Evolutionary conservation across 148 eudicot species (phyloP).

Genomic region (Mesembryanthemum crystallinum): DNA sequence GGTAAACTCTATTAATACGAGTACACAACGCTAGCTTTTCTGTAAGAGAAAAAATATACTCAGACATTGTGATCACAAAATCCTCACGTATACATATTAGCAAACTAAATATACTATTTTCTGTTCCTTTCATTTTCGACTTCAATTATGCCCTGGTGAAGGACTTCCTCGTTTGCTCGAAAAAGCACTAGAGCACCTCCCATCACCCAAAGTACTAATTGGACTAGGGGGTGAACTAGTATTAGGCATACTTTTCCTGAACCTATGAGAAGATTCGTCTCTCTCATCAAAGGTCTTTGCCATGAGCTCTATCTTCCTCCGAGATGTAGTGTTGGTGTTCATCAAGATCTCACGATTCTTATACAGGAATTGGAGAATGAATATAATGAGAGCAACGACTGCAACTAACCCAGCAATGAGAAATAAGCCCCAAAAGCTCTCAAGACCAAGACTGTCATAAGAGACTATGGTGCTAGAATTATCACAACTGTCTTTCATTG

Average conservation of each 20-base stretch:
- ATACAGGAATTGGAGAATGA: slow-evolving; percentile 9
- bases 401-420: slow-evolving; percentile 30
- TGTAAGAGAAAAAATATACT: too few species aligned
- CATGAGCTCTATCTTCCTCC: slow-evolving; percentile 5
- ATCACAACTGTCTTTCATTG: slow-evolving; percentile 10
- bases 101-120: neutral
- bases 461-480: neutral
- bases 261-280: slow-evolving; percentile 24
- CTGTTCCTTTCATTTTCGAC: neutral
- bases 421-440: slow-evolving; percentile 34
- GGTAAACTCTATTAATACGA: too few species aligned
- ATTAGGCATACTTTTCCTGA: slow-evolving; percentile 20
- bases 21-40: too few species aligned
- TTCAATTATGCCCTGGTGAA: neutral
- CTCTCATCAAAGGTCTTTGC: slow-evolving; percentile 23
- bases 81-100: neutral
- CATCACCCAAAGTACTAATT: neutral
- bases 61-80: neutral
- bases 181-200: neutral
- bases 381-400: slow-evolving; percentile 10
- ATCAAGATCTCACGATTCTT: slow-evolving; percentile 21
- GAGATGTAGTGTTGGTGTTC: neutral
- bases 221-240: slow-evolving; percentile 18
- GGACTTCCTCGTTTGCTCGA: neutral
- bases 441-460: slow-evolving; percentile 25